Conservation (phyloP, 257 asterid genomes). For the Solanum chiquidenum region DNA sequence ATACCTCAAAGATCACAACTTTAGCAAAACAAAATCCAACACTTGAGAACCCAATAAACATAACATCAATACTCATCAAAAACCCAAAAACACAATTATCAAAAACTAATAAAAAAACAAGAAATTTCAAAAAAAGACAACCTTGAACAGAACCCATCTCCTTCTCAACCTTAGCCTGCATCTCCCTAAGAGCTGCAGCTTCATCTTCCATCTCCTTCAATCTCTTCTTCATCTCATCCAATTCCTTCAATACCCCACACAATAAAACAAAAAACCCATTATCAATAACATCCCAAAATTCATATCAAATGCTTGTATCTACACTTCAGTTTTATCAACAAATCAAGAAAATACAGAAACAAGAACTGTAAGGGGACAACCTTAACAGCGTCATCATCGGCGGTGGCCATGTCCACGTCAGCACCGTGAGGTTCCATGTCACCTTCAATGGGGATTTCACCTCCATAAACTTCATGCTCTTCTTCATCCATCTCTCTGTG, state of each 20-base stretch:
- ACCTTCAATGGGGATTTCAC: constrained; percentile 35
- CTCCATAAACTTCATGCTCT: constrained; percentile 46
- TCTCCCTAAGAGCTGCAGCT: constrained; percentile 72
- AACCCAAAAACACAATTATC: background rate
- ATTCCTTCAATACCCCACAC: constrained; percentile 26
- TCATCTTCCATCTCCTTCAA: constrained; percentile 83
- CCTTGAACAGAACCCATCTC: constrained; percentile 76
- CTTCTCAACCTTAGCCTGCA: constrained; percentile 74
- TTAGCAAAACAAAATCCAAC: background rate
- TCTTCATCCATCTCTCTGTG: constrained; percentile 29
- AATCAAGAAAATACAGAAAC: background rate
- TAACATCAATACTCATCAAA: background rate
- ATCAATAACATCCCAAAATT: background rate
- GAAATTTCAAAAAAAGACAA: background rate
- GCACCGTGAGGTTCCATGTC: constrained; percentile 26
- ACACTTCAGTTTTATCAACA: background rate
- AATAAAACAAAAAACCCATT: background rate
- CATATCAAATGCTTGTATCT: background rate
- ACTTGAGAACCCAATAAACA: background rate
- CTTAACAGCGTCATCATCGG: constrained; percentile 39
- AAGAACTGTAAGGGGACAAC: background rate
- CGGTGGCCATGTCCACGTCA: constrained; percentile 17
- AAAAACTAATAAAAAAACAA: background rate
- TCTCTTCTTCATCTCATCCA: constrained; percentile 72
- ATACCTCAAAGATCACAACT: background rate